Base-by-base conservation (phyloP, 169 alveolate species). In the Plasmodium vivax region DNA sequence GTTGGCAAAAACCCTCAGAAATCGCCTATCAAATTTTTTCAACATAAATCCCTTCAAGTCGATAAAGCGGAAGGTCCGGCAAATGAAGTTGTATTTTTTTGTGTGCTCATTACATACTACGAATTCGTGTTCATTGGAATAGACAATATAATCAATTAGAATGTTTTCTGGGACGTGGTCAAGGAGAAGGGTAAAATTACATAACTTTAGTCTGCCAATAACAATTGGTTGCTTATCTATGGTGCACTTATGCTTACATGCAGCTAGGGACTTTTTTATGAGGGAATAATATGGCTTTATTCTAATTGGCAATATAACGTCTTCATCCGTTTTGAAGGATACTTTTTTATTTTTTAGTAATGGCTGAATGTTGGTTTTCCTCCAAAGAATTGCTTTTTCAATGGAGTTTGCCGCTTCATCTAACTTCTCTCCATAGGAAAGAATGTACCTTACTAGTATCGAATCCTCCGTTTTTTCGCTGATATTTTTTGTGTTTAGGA, bases 191-290 rank as follows among this genome's bases (percentile, higher is more conserved):
- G 93, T 85, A 75, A 85, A 85, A 85, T 85, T 85, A 85, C 93
- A 85, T 75, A 85, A 85, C 81, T 54, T 85, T 54, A 85, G 81
- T 75, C 93, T 74, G 9, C 84, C 93, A n/a, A 85, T 85, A 30
- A 85, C 93, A 30, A 85, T 74, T 16, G 93, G 93, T 85, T 85
- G 93, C 41, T 85, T 75, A 74, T 85, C 93, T 85, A 85, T 27
- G 32, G 93, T 74, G 6, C 9, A 45, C 43, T 85, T 85, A 23
- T 85, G 93, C 32, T 32, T 68, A 75, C 93, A 75, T 75, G 93
- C 93, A 51, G 93, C 93, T 85, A 85, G 80, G n/a, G 93, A 71
- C 62, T 85, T 85, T 85, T 54, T 74, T 43, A 85, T 85, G 1
- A 85, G 81, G 38, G 85, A 85, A 73, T 85, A 85, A 85, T 85